Conservation (phyloP, 768 basidiomycete genomes). For the Lyophyllum shimeji region DNA sequence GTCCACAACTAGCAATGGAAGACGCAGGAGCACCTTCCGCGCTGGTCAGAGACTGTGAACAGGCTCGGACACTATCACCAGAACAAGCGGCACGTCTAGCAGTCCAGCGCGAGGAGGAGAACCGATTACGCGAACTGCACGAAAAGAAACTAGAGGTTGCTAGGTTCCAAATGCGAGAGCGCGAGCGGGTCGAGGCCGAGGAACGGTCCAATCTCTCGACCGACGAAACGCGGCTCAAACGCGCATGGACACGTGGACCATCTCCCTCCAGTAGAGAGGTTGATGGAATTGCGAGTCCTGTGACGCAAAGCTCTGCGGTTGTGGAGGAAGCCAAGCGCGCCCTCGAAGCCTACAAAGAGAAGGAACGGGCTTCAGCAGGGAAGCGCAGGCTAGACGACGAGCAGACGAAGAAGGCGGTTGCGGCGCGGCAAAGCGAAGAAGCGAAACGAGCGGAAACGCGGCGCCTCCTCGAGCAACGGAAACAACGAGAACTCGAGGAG, state of each 20-base stretch:
- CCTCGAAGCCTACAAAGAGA: slow-evolving; percentile 5
- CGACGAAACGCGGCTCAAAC: neutral
- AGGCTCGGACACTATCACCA: neutral
- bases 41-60: neutral
- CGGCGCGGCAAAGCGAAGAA: slow-evolving; percentile 1
- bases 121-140: slow-evolving; percentile 5
- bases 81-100: neutral
- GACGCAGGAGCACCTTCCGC: neutral
- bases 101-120: slow-evolving; percentile 1
- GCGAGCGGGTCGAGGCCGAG: slow-evolving; percentile 1
- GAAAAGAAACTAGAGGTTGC: slow-evolving; percentile 5
- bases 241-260: neutral
- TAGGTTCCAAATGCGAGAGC: slow-evolving; percentile 7
- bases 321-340: slow-evolving; percentile 2
- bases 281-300: neutral
- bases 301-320: neutral
- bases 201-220: neutral
- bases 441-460: neutral
- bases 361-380: slow-evolving; percentile 1
- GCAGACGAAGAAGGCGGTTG: neutral
- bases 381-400: neutral
- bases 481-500: slow-evolving; percentile 12
- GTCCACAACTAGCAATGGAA: neutral
- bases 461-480: slow-evolving; percentile 4
- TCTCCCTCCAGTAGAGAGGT: neutral